These are phyloP conservation scores for Aureobasidium sp. DNA, from an alignment of 2,329 filamentous ascomycete genomes.

Conservation along the genomic window DNA sequence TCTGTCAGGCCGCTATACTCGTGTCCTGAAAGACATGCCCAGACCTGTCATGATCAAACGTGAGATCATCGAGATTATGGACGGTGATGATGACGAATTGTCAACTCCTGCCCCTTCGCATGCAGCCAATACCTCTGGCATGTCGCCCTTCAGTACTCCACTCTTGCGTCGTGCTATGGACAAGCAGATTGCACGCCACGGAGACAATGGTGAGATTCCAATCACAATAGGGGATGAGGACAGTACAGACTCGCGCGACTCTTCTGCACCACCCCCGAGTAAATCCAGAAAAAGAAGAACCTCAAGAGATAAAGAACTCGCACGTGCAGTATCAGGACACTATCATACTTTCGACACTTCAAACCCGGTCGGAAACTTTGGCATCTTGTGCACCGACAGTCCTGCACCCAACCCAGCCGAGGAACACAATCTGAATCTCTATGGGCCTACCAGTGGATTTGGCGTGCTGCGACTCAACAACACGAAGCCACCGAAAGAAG, in stretches of 20 bases:
- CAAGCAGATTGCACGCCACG: constrained; percentile 3
- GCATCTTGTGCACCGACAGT: background rate
- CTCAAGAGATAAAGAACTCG: background rate
- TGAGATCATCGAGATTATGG: constrained; percentile 21
- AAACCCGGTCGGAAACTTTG: background rate
- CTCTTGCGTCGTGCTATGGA: constrained; percentile 10
- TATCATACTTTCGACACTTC: constrained; percentile 8
- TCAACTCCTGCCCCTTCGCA: background rate
- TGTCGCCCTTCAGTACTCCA: background rate
- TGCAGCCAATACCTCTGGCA: background rate
- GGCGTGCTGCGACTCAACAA: background rate
- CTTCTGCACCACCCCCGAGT: background rate
- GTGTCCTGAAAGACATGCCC: constrained; percentile 10
- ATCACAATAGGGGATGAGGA: constrained; percentile 1
- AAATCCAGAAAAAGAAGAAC: background rate
- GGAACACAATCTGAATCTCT: background rate
- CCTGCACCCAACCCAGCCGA: background rate
- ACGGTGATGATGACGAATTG: constrained; percentile 3
- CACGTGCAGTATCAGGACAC: background rate
- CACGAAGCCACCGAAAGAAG: background rate
- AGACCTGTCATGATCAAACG: constrained; percentile 8
- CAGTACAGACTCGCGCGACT: constrained; percentile 1
- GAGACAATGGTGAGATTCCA: background rate
- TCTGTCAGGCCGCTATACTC: constrained; percentile 20
- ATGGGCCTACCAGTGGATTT: constrained; percentile 4